Percentiles rank a stretch among this genome's conserved stretches.
These are phyloP conservation scores for Saksenaea vasiformis DNA, from an alignment of 371 early-diverging fungal genomes.

Conservation along the genomic window DNA sequence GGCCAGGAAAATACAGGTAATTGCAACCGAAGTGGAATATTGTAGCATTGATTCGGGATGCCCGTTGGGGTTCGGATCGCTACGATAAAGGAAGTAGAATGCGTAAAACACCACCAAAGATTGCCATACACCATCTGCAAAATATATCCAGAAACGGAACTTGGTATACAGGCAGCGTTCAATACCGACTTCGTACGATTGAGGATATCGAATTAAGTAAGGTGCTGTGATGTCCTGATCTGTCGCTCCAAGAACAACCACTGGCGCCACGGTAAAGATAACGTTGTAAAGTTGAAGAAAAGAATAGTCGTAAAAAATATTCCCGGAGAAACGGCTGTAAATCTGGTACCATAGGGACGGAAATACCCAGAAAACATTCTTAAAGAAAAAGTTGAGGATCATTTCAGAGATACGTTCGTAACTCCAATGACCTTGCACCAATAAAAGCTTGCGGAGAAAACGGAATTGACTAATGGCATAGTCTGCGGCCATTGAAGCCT, in stretches of 20 bases:
- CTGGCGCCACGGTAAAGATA: conserved; percentile 76
- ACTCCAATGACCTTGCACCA: conserved; percentile 89
- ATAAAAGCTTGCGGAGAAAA: conserved; percentile 78
- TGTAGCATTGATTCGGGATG: conserved; percentile 45
- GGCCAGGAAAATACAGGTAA: conserved; percentile 66
- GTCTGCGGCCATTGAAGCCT: conserved; percentile 90
- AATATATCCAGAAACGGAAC: conserved; percentile 62
- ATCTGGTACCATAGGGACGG: conserved; percentile 84
- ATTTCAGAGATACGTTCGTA: conserved; percentile 89
- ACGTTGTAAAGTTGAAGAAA: conserved; percentile 82
- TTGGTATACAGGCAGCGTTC: conserved; percentile 61
- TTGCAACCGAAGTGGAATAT: conserved; percentile 63
- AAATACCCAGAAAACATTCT: conserved; percentile 89
- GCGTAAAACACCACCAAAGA: conserved; percentile 68
- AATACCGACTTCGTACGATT: conserved; percentile 67
- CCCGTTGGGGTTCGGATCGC: conserved; percentile 44
- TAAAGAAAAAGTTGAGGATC: conserved; percentile 92
- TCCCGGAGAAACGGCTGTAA: conserved; percentile 81
- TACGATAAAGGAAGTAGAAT: conserved; percentile 51
- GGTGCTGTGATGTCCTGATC: conserved; percentile 65
- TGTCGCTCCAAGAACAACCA: conserved; percentile 51
- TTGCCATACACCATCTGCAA: conserved; percentile 73
- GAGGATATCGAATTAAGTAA: conserved; percentile 64
- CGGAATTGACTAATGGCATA: conserved; percentile 92
- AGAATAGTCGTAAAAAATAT: conserved; percentile 86